Base-by-base conservation (phyloP, 148 eudicot species). In the Silene conica region DNA sequence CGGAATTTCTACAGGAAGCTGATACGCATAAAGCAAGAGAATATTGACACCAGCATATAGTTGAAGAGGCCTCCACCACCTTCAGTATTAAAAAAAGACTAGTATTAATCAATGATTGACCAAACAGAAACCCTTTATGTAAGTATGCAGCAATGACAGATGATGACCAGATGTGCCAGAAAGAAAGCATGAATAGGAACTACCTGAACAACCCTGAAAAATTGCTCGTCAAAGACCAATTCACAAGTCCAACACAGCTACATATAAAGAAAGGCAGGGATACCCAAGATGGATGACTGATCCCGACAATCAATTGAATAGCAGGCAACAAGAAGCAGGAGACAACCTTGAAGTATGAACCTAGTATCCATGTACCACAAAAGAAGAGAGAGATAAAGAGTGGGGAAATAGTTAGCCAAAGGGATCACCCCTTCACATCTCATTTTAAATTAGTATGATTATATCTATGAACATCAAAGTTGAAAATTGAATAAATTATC, bases 151-250 rank as follows among this genome's bases (percentile, higher is more conserved):
- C 9, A 74, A 73, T 26, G 50, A 75, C 31, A 22, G n/a, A 41
- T 43, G 58, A 59, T 23, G 25, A 25, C 45, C n/a, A 11, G 10
- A 61, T 21, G 23, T 48, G 73, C 52, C 55, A 57, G 25, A 23
- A 22, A 20, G 52, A 34, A 50, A 21, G 26, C 10, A 21, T 21
- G 57, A 60, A 73, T 45, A 76, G 66, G 54, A 75, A 58, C 34
- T 52, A 84, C 87, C 87, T 84, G 81, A 84, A 84, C 75, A 84
- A 75, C 76, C 99, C 97, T 55, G 88, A 86, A 78, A 88, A 92
- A 84, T 95, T 95, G 90, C 96, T 95, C 23, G 99, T 95, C 79
- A 95, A 78, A 64, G 99, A 95, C 99, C 97, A 95, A 79, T 95
- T 91, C 45, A 95, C 97, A 65, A 95, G 91, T 63, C 97, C 92